A percentile compares a stretch with the other conserved stretches of the same genome.
These are phyloP conservation scores for Ceratocystis papillata DNA, from an alignment of 2,329 filamentous ascomycete species.

Conservation along the genomic window DNA sequence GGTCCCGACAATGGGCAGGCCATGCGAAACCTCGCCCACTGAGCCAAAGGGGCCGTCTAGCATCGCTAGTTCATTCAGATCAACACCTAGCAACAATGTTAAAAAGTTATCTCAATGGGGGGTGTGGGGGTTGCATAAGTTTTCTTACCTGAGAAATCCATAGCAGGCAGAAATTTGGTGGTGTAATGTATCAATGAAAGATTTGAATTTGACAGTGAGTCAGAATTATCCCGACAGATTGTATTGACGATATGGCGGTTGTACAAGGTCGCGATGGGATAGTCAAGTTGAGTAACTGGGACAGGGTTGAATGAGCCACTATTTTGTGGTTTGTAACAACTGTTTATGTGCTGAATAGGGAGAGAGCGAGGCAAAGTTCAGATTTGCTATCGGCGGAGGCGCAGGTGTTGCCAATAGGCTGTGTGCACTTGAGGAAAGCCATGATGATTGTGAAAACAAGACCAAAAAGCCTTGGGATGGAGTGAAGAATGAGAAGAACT, in stretches of 20 bases:
- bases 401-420: conserved; percentile 54
- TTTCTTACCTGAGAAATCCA: conserved; percentile 21
- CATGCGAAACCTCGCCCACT: not conserved
- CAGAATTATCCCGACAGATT: not conserved
- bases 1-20: conserved; percentile 49
- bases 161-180: not conserved
- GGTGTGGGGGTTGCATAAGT: conserved; percentile 28
- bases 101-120: conserved; percentile 29
- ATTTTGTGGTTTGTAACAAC: not conserved
- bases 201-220: not conserved
- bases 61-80: conserved; percentile 47
- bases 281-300: conserved; percentile 2
- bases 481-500: conserved; percentile 53
- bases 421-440: conserved; percentile 60
- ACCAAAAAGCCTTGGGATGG: conserved; percentile 56
- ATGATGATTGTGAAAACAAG: conserved; percentile 67
- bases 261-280: not conserved
- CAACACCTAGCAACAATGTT: conserved; percentile 38
- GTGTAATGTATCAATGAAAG: not conserved
- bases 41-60: conserved; percentile 43
- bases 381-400: conserved; percentile 46
- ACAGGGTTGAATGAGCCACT: not conserved
- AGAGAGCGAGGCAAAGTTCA: conserved; percentile 74
- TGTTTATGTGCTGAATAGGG: conserved; percentile 35
- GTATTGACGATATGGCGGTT: not conserved